phyloP scores from a whole-genome alignment of 1,139 yeast species.

The Hanseniaspora gamundiae region DNA sequence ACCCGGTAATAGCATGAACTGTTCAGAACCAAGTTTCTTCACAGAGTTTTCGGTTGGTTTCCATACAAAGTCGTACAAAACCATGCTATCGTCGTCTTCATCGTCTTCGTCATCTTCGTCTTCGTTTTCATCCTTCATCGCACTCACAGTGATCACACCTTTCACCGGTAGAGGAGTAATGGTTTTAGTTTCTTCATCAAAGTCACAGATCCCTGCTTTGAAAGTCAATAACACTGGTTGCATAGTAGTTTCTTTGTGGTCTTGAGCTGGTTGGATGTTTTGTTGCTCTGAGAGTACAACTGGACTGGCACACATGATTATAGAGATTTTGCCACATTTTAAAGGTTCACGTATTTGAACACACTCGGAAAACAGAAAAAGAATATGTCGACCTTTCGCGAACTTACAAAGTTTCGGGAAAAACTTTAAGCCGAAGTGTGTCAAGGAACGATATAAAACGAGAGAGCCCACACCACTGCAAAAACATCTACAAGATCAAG shows the following conservation, averaged over 20 bases:
- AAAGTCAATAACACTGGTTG: conserved; percentile 33
- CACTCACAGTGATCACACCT: conserved; percentile 59
- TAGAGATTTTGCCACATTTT: neutral
- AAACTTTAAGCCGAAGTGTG: too few relatives aligned
- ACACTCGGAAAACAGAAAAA: too few relatives aligned
- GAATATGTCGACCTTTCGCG: too few relatives aligned
- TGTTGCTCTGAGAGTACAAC: too few relatives aligned
- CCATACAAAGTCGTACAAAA: conserved; percentile 51
- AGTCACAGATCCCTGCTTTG: conserved; percentile 79
- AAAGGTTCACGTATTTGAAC: too few relatives aligned
- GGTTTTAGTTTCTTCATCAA: conserved; percentile 52
- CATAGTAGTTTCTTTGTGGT: neutral
- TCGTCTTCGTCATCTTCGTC: conserved; percentile 31
- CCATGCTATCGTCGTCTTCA: conserved; percentile 26
- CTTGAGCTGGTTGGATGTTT: neutral
- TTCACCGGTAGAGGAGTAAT: conserved; percentile 71
- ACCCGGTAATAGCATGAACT: conserved; percentile 78
- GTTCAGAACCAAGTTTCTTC: conserved; percentile 40
- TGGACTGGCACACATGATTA: too few relatives aligned
- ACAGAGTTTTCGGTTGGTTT: conserved; percentile 36
- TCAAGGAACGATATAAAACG: too few relatives aligned
- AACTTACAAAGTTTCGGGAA: too few relatives aligned
- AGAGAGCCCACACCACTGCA: too few relatives aligned
- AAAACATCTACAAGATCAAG: too few relatives aligned
- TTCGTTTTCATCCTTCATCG: conserved; percentile 23